Conservation (phyloP, 1,284 basidiomycete species). For the Hemileccinum hortonii region DNA sequence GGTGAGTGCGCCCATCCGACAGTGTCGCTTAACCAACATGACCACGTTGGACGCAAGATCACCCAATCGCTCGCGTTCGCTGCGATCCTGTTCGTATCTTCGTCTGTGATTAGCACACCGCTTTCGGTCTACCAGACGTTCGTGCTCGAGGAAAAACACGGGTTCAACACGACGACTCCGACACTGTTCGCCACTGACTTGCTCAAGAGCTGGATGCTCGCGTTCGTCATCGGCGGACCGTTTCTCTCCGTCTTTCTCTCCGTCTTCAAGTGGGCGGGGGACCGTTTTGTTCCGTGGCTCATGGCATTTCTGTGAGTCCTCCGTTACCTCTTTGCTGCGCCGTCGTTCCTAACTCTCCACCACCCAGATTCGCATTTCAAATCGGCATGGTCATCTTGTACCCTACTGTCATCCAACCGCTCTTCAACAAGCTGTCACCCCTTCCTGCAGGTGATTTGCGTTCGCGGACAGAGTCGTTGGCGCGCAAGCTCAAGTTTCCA, state of each 20-base stretch:
- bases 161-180: constrained; percentile 93
- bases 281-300: constrained; percentile 84
- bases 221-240: constrained; percentile 79
- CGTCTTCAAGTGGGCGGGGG: constrained; percentile 92
- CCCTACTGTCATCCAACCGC: constrained; percentile 89
- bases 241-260: constrained; percentile 86
- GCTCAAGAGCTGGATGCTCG: constrained; percentile 77
- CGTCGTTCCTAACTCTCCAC: not conserved
- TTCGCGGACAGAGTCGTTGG: constrained; percentile 71
- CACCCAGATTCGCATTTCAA: constrained; percentile 72
- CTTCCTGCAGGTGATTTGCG: constrained; percentile 75
- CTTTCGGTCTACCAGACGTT: constrained; percentile 86
- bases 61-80: constrained; percentile 82
- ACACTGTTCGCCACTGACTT: constrained; percentile 75
- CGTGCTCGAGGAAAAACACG: constrained; percentile 91
- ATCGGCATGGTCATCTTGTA: constrained; percentile 83
- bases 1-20: constrained; percentile 37
- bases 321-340: not conserved
- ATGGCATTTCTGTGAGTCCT: constrained; percentile 71
- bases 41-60: constrained; percentile 51
- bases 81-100: constrained; percentile 64
- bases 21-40: not conserved
- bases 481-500: constrained; percentile 85
- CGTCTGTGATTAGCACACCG: constrained; percentile 70
- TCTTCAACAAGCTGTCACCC: constrained; percentile 96